Conservation (phyloP, 257 asterid species). For the Penstemon newberryi region DNA sequence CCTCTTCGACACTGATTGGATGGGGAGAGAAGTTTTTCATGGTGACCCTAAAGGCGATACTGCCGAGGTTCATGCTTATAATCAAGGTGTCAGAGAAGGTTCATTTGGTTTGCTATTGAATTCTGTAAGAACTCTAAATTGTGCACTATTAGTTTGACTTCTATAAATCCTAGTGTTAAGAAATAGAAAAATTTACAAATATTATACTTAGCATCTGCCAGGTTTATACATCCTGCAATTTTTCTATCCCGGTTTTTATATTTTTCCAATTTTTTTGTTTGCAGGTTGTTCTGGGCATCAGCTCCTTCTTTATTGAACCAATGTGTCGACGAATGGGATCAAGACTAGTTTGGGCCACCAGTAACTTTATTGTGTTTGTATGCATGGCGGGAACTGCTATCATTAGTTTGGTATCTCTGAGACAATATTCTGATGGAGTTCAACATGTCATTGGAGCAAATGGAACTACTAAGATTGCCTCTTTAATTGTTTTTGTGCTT, state of each 20-base stretch:
- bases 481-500: conserved; percentile 80
- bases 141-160: conserved; percentile 35
- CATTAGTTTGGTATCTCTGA: conserved; percentile 40
- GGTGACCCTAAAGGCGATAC: conserved; percentile 91
- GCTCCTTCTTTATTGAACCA: conserved; percentile 30
- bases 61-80: conserved; percentile 69
- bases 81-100: conserved; percentile 99
- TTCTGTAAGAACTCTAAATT: conserved; percentile 93
- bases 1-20: conserved; percentile 98
- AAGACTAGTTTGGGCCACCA: conserved; percentile 16
- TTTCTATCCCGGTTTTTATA: neutral
- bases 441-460: conserved; percentile 81
- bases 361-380: conserved; percentile 15
- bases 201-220: conserved; percentile 20
- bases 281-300: conserved; percentile 91
- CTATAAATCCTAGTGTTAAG: conserved; percentile 25
- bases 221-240: conserved; percentile 2
- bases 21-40: conserved; percentile 99
- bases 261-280: conserved; percentile 2
- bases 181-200: conserved; percentile 13
- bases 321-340: conserved; percentile 16
- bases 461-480: conserved; percentile 67
- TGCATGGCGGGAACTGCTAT: conserved; percentile 13
- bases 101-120: conserved; percentile 99
- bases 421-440: conserved; percentile 62